A percentile compares a stretch with the other conserved stretches of the same genome.
Conservation (phyloP, 805 yeast genomes). For the Maudiozyma saulgeensis region DNA sequence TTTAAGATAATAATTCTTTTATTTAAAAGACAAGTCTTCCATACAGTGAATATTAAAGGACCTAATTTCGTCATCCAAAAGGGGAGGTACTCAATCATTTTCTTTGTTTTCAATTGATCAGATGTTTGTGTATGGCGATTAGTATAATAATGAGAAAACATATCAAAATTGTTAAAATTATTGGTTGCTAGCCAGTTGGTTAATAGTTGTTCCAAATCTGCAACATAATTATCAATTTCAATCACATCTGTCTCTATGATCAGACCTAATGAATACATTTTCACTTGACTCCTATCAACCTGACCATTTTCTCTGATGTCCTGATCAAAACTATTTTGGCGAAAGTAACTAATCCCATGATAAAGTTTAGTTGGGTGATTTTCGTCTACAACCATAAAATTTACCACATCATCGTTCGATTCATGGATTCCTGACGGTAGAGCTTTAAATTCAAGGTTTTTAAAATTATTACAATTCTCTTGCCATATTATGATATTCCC, state of each 20-base stretch:
- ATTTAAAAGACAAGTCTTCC: slow-evolving; percentile 24
- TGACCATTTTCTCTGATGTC: slow-evolving; percentile 14
- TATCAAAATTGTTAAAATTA: slow-evolving; percentile 1
- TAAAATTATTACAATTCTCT: slow-evolving; percentile 17
- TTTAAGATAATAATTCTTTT: slow-evolving; percentile 23
- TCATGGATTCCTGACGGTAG: slow-evolving; percentile 63
- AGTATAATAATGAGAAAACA: slow-evolving; percentile 8
- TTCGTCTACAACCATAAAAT: slow-evolving; percentile 35
- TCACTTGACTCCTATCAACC: slow-evolving; percentile 37
- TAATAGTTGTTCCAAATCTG: slow-evolving; percentile 14
- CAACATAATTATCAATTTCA: slow-evolving; percentile 14
- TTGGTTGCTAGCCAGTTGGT: slow-evolving; percentile 15
- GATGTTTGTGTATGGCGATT: not conserved
- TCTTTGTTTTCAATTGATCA: not conserved
- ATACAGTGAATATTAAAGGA: slow-evolving; percentile 26
- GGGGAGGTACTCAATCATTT: slow-evolving; percentile 7
- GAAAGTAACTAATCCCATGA: slow-evolving; percentile 46
- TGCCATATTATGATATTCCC: slow-evolving; percentile 27
- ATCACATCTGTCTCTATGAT: slow-evolving; percentile 25
- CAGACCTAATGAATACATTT: slow-evolving; percentile 58
- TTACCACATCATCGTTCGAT: slow-evolving; percentile 40
- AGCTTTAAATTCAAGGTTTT: slow-evolving; percentile 51
- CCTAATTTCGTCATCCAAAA: slow-evolving; percentile 24
- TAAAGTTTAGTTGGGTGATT: slow-evolving; percentile 10
- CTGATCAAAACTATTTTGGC: slow-evolving; percentile 33